Conservation (phyloP, 208 protist genomes). For the Crithidia fasciculata region DNA sequence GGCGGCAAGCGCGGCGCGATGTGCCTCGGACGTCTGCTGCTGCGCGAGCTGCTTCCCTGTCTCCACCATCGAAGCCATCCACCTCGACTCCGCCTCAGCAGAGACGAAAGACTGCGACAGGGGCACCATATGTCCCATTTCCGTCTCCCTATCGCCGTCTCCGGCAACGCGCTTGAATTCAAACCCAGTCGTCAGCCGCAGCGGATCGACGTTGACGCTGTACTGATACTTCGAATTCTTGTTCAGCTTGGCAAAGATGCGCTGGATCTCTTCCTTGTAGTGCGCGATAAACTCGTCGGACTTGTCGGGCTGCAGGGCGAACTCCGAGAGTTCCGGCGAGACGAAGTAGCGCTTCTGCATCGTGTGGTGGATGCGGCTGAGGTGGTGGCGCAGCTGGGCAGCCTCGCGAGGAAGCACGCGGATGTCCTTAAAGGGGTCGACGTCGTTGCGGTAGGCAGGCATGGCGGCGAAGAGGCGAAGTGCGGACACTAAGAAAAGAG, state of each 20-base stretch:
- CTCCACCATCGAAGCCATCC: constrained; percentile 30
- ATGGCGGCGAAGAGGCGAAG: constrained; percentile 12
- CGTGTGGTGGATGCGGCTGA: constrained; percentile 71
- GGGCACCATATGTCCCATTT: background rate
- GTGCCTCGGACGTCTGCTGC: constrained; percentile 26
- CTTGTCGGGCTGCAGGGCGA: constrained; percentile 66
- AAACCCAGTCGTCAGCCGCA: constrained; percentile 51
- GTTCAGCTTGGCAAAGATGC: constrained; percentile 68
- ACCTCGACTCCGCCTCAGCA: constrained; percentile 16
- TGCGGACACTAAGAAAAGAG: constrained; percentile 8
- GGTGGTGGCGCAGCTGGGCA: constrained; percentile 63
- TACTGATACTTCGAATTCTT: constrained; percentile 48
- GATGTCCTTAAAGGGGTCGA: constrained; percentile 80
- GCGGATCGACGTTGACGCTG: constrained; percentile 70
- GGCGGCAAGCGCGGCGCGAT: constrained; percentile 10
- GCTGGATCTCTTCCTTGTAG: constrained; percentile 71
- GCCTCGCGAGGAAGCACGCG: constrained; percentile 60
- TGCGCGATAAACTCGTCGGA: constrained; percentile 67
- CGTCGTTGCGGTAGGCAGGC: constrained; percentile 32
- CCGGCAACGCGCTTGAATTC: constrained; percentile 32
- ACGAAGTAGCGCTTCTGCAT: constrained; percentile 78
- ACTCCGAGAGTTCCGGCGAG: constrained; percentile 57
- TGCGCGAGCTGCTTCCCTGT: constrained; percentile 34
- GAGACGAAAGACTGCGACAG: constrained; percentile 9
- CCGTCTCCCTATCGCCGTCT: background rate